Base-by-base conservation (phyloP, 306 rosid genomes). In the Cucurbita ficifolia region DNA sequence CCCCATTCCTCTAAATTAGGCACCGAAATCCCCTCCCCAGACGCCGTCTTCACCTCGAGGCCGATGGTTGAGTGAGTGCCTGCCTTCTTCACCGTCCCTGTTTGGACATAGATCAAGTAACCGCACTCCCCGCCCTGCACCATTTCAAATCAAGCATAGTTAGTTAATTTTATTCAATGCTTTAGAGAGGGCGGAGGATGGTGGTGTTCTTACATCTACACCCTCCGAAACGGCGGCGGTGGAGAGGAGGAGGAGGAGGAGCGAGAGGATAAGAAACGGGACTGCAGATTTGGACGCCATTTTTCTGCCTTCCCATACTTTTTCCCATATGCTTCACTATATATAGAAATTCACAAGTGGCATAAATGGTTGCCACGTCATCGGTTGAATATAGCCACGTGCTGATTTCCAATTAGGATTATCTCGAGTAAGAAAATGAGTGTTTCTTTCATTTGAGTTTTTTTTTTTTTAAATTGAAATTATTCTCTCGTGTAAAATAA, bases 41-140 rank as follows among this genome's bases (percentile, higher is more conserved):
- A 40, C 8, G 64, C 58, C 63, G 83, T 88, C 90, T 77, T 87
- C 5, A 87, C n/a, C 21, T 76, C 76, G 10, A 85, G 38, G 22
- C 81, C 81, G 81, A 87, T 75, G 61, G 43, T 84, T 10, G 97
- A 87, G 72, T 91, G 92, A 18, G 96, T 91, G 40, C 96, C 97
- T 3, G 84, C 97, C 77, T 84, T 91, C 18, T 82, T 0, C 43
- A 85, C 59, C 18, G 92, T 85, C 14, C 92, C 95, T 14, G 96
- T 91, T 63, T 92, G 13, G 3, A 83, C 69, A 85, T 80, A 91
- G 7, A 78, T 80, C 5, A 92, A 82, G 83, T 81, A 88, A 22
- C 85, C 89, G 65, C 97, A 91, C 1, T 91, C 91, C 9, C 56
- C 81, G 0, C 56, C 81, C 82, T 75, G 35, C 33, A 18, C 63